Base-by-base conservation (phyloP, 2,329 filamentous ascomycete species). In the Chaetomium sp. region DNA sequence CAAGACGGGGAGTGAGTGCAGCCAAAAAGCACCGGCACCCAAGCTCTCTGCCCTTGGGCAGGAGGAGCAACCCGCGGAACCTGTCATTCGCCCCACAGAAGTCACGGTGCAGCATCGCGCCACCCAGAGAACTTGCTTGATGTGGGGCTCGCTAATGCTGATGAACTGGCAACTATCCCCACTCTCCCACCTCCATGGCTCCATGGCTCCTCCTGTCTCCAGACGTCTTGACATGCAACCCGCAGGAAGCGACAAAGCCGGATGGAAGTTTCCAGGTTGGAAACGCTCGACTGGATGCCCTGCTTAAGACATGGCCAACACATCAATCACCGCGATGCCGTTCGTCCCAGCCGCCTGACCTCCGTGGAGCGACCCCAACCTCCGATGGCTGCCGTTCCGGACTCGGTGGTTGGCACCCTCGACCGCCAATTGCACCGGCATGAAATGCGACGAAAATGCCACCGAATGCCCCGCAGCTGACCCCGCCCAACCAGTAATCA, bases 61-160 rank as follows among this genome's bases (percentile, higher is more conserved):
- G 33, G 31, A 56, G 31, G 5, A 25, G 33, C 53, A 21, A 21
- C n/a, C n/a, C n/a, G 31, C 27, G 31, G 25, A 4, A 12, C 38
- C 19, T 57, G 21, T 21, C 42, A 21, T 47, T 29, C 38, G 35
- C 38, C 25, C 56, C 25, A 8, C 49, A 21, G 16, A 0, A 31
- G 57, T 47, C 12, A n/a, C 38, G 25, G 19, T 27, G 19, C 27
- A 29, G 27, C 27, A 6, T 29, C 35, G 10, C 9, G 53, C 53
- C 62, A 64, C 19, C 54, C 33, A 10, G 38, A 10, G 4, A 38
- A 38, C 23, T 23, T 27, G 50, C 23, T 23, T 27, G 19, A 62
- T 42, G 65, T 64, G 65, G 65, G 60, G 61, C 65, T 61, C 51
- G 54, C 58, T 62, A 57, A 67, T 62, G 65, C 59, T 64, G 65